These are phyloP conservation scores for Sindora glabra DNA, from an alignment of 306 rosid species.

Conservation along the genomic window DNA sequence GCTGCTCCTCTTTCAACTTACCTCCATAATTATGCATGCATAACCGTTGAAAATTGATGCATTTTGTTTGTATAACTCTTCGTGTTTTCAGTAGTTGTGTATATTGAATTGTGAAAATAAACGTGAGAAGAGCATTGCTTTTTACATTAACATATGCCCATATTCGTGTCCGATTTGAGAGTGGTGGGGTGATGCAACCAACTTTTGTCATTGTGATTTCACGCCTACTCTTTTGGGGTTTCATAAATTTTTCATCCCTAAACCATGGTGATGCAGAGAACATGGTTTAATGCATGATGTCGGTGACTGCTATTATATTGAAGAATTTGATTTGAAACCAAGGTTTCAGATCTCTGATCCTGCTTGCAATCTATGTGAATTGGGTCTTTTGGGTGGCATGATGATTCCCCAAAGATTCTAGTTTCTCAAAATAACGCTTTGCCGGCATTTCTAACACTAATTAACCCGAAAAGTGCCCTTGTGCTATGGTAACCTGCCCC, in stretches of 20 bases:
- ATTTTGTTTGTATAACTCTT: too few relatives aligned
- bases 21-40: too few relatives aligned
- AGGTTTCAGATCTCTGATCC: slow-evolving; percentile 4
- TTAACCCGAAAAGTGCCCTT: not conserved
- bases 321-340: not conserved
- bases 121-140: too few relatives aligned
- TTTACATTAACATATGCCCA: too few relatives aligned
- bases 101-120: too few relatives aligned
- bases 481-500: slow-evolving; percentile 10
- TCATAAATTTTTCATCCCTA: not conserved
- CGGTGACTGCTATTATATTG: not conserved
- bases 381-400: slow-evolving; percentile 10
- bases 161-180: too few relatives aligned
- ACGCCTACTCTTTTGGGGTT: not conserved
- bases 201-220: not conserved
- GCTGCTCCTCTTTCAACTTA: too few relatives aligned
- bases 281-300: not conserved
- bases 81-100: too few relatives aligned
- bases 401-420: slow-evolving; percentile 4
- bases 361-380: not conserved
- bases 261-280: not conserved
- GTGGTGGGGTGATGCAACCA: too few relatives aligned
- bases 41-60: too few relatives aligned
- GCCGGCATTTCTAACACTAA: not conserved
- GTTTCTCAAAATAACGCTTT: not conserved